Evolutionary conservation across 176 grass and related monocot genomes (phyloP), one percentile per base, ranked within the genome.

Genomic region (Carex cristatella): DNA sequence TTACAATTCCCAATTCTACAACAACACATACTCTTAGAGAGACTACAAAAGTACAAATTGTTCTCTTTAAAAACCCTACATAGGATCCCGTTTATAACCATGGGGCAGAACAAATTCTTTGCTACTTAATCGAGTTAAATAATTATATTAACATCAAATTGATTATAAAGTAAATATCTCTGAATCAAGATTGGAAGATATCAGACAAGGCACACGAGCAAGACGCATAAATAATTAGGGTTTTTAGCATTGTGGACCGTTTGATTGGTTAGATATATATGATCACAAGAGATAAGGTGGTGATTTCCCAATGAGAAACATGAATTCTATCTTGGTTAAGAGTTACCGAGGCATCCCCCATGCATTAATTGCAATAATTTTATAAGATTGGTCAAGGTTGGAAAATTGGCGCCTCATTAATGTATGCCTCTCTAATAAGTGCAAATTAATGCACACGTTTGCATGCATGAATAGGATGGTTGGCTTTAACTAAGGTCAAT

Each of bases 361-460:
- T 23, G 23, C 40, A 77, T 78, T 57, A 32, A 78, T 56, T 57
- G 74, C 51, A 78, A 78, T 78, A 57, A 31, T 78, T 78, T 58
- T 78, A 56, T 56, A 78, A 32, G 6, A 57, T 32, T 33, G 65
- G 79, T 83, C 63, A 83, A 83, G 58, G 63, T 51, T 69, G 81
- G 13, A 67, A 83, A 83, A 51, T 69, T 83, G 40, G 64, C 9
- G 62, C 42, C n/a, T 69, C 81, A 83, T 83, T 83, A 83, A 83
- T 83, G 81, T 14, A 49, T 32, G 61, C 19, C 58, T 83, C 61
- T 65, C 23, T 83, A 83, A 54, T 83, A 63, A 83, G 4, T 83
- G 74, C 74, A 78, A 68, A 83, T 83, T 68, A 83, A 66, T 83
- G 81, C 63, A 83, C 81, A 83, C 81, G 81, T 83, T 83, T 83